Evolutionary conservation across 2,329 filamentous ascomycete genomes (phyloP).

Genomic region (Apiospora saccharicola): DNA sequence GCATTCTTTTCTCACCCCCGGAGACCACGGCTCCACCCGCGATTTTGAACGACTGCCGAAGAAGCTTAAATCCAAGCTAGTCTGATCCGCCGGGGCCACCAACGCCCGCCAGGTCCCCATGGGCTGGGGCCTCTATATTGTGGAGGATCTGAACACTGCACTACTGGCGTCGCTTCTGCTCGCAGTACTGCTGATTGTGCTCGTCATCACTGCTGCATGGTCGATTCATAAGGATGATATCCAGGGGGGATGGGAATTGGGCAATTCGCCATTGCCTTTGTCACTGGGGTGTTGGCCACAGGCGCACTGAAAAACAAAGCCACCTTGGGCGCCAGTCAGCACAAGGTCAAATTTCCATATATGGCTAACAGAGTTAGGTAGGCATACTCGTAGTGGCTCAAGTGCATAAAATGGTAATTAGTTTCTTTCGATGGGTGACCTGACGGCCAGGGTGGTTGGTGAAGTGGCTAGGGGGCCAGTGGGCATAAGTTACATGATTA

Average conservation of each 20-base stretch:
- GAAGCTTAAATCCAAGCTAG: conserved; percentile 25
- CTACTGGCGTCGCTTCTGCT: conserved; percentile 22
- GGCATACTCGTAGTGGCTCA: too few species aligned
- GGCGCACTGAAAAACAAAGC: background rate
- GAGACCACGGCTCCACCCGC: conserved; percentile 29
- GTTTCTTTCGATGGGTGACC: too few species aligned
- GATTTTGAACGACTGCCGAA: conserved; percentile 28
- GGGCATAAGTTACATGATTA: too few species aligned
- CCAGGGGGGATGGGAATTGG: conserved; percentile 30
- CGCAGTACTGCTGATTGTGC: conserved; percentile 22
- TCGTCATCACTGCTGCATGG: conserved; percentile 27
- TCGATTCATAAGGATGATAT: conserved; percentile 23
- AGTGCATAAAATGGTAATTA: too few species aligned
- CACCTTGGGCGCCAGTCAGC: background rate
- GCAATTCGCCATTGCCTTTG: conserved; percentile 27
- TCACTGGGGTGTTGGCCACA: background rate
- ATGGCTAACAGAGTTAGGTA: too few species aligned
- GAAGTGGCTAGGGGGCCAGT: too few species aligned
- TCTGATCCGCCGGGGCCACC: background rate
- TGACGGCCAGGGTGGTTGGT: too few species aligned
- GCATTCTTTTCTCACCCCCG: conserved; percentile 33
- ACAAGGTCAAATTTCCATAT: background rate
- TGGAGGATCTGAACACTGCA: conserved; percentile 28
- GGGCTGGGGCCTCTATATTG: conserved; percentile 32
- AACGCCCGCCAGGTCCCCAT: conserved; percentile 23